These are phyloP conservation scores for Wickerhamomyces tratensis DNA, from an alignment of 805 yeast genomes.

Conservation along the genomic window DNA sequence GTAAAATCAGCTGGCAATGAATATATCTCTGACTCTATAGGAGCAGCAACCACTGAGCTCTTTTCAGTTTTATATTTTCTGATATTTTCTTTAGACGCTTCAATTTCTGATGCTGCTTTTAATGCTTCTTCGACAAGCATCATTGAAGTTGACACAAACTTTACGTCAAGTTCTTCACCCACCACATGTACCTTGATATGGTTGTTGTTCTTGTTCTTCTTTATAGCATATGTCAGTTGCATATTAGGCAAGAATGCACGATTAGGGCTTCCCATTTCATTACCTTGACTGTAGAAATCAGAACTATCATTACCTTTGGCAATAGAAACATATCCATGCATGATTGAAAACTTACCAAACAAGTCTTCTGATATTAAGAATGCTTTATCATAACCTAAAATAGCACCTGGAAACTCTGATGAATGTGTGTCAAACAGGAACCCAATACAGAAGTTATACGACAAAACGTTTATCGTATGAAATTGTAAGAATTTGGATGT, in stretches of 20 bases:
- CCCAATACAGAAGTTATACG: slow-evolving; percentile 64
- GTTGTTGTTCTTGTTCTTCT: slow-evolving; percentile 15
- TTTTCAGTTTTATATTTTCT: slow-evolving; percentile 4
- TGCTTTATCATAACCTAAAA: slow-evolving; percentile 66
- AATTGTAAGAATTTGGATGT: no score
- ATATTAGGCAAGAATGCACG: slow-evolving; percentile 63
- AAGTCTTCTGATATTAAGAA: slow-evolving; percentile 53
- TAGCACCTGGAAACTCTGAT: slow-evolving; percentile 53
- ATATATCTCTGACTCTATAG: slow-evolving; percentile 6
- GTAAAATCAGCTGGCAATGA: slow-evolving; percentile 15
- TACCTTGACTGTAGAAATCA: slow-evolving; percentile 35
- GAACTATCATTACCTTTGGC: slow-evolving; percentile 51
- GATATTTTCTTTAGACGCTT: slow-evolving; percentile 18
- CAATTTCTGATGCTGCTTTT: slow-evolving; percentile 36
- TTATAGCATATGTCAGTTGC: slow-evolving; percentile 41
- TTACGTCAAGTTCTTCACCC: slow-evolving; percentile 66
- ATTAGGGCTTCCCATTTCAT: slow-evolving; percentile 40
- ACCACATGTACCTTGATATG: slow-evolving; percentile 40
- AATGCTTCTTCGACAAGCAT: slow-evolving; percentile 42
- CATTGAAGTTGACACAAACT: slow-evolving; percentile 47
- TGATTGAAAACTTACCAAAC: slow-evolving; percentile 58
- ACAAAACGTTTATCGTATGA: slow-evolving; percentile 43
- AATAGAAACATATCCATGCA: slow-evolving; percentile 61
- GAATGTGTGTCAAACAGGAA: slow-evolving; percentile 54
- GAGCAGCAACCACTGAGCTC: no score